phyloP scores from a whole-genome alignment of 1,284 basidiomycete species.

The Porogramme epimiltina region DNA sequence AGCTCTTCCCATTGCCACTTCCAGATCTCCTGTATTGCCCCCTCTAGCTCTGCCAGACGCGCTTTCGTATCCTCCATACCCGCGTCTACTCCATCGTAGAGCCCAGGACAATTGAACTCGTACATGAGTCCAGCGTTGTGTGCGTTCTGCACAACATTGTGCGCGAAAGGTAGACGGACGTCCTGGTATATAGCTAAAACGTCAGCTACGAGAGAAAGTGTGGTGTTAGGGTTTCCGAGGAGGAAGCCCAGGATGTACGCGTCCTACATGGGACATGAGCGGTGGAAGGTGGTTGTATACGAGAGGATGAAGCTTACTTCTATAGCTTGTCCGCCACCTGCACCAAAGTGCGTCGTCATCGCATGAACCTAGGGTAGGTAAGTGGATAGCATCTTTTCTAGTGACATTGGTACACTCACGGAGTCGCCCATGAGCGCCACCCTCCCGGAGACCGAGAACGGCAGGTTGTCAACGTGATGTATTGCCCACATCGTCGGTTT shows the following conservation, averaged over 20 bases:
- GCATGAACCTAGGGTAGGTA: constrained; percentile 35
- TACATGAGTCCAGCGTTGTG: constrained; percentile 20
- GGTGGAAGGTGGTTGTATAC: background rate
- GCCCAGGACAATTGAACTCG: constrained; percentile 22
- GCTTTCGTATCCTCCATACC: constrained; percentile 1
- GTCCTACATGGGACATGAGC: constrained; percentile 28
- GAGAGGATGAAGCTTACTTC: constrained; percentile 29
- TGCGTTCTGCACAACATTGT: constrained; percentile 16
- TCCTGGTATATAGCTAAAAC: constrained; percentile 21
- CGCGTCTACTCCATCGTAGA: constrained; percentile 18
- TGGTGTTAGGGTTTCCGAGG: constrained; percentile 27
- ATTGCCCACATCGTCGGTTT: constrained; percentile 29
- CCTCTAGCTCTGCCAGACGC: constrained; percentile 12
- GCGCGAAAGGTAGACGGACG: constrained; percentile 21
- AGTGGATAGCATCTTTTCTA: background rate
- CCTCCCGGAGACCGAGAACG: constrained; percentile 21
- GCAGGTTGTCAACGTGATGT: constrained; percentile 22
- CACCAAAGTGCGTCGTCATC: constrained; percentile 41
- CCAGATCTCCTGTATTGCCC: constrained; percentile 21
- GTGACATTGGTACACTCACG: constrained; percentile 9
- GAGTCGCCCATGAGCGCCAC: constrained; percentile 30
- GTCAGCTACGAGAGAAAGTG: constrained; percentile 5
- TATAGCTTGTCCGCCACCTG: constrained; percentile 43
- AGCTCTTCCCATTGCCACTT: constrained; percentile 25
- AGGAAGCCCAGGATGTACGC: constrained; percentile 38